These are phyloP conservation scores for Fusarium gaditjirri DNA, from an alignment of 2,329 filamentous ascomycete species.

Conservation along the genomic window DNA sequence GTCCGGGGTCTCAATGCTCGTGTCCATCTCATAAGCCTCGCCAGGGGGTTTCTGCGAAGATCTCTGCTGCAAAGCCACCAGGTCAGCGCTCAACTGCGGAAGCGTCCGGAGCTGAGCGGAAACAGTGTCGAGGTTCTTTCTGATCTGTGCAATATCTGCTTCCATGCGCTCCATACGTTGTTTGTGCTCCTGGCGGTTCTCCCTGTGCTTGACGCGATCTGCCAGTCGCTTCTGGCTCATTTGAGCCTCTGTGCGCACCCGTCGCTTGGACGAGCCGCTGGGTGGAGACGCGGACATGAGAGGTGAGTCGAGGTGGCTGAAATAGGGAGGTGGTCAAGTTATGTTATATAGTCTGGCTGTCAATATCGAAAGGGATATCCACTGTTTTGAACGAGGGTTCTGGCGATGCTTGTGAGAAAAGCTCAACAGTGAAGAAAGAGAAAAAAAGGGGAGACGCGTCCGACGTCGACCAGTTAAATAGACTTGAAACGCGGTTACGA, in stretches of 20 bases:
- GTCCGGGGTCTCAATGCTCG: not conserved
- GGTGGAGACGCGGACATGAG: constrained; percentile 30
- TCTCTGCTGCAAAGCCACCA: constrained; percentile 27
- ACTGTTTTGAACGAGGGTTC: constrained; percentile 10
- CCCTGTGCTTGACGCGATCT: constrained; percentile 42
- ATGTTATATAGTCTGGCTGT: not conserved
- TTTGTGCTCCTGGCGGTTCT: constrained; percentile 43
- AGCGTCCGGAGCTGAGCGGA: constrained; percentile 29
- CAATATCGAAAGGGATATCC: not conserved
- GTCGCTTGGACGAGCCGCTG: constrained; percentile 27
- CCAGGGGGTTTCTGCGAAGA: constrained; percentile 16
- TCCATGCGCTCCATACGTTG: constrained; percentile 43
- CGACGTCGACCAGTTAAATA: constrained; percentile 38
- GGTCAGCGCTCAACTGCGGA: constrained; percentile 16
- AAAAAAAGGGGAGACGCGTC: constrained; percentile 4
- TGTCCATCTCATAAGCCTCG: constrained; percentile 17
- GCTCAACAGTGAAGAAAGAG: not conserved
- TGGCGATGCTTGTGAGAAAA: not conserved
- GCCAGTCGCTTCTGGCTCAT: constrained; percentile 42
- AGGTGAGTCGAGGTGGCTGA: not conserved
- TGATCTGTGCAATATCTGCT: constrained; percentile 38
- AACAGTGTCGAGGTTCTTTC: constrained; percentile 35
- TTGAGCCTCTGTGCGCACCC: constrained; percentile 42
- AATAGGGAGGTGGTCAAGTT: constrained; percentile 1
- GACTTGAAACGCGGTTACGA: not conserved